Evolutionary conservation across 352 stramenopile genomes (phyloP).

Genomic region (Phytophthora pisi): DNA sequence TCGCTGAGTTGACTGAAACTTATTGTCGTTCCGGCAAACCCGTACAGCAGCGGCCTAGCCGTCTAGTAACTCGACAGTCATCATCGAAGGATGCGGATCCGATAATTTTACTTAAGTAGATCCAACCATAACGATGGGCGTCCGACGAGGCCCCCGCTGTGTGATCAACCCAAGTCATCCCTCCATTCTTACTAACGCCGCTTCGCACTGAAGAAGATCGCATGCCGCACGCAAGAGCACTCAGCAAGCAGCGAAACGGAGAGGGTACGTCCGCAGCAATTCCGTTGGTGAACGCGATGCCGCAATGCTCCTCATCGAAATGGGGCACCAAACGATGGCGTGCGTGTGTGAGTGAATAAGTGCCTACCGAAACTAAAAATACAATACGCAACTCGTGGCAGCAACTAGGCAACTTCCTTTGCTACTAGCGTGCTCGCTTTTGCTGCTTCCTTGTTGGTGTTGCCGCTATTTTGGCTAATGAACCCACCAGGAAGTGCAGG

Average conservation of each 20-base stretch:
- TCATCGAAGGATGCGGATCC: too few species aligned
- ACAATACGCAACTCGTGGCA: background rate
- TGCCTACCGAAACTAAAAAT: background rate
- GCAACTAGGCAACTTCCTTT: slow-evolving; percentile 1
- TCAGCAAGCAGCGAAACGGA: slow-evolving; percentile 13
- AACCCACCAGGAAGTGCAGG: too few species aligned
- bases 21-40: background rate
- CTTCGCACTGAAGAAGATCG: slow-evolving; percentile 5
- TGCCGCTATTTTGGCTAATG: background rate
- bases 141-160: too few species aligned
- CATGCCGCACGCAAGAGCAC: slow-evolving; percentile 27
- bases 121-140: background rate
- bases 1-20: background rate
- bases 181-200: background rate
- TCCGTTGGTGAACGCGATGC: slow-evolving; percentile 18
- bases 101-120: background rate
- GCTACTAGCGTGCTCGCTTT: background rate
- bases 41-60: background rate
- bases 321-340: slow-evolving; percentile 9
- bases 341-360: slow-evolving; percentile 3
- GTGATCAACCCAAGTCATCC: too few species aligned
- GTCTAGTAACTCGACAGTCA: background rate
- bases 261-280: background rate
- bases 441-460: background rate
- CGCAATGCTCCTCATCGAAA: slow-evolving; percentile 15